phyloP scores from a whole-genome alignment of 371 early-diverging fungal genomes.

The Lichtheimia ramosa region DNA sequence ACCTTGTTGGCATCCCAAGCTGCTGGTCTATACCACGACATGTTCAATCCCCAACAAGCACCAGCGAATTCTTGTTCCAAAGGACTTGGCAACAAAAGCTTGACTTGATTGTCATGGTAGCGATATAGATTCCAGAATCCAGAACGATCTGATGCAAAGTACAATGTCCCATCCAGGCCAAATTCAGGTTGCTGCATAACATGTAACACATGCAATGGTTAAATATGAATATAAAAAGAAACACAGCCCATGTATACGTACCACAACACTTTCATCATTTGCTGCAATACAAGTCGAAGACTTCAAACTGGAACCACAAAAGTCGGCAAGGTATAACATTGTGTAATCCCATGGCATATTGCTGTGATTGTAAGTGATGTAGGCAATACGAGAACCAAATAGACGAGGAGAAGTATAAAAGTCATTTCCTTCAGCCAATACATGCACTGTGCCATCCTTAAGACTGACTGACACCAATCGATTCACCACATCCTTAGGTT shows the following conservation, averaged over 20 bases:
- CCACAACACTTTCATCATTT: conserved; percentile 3
- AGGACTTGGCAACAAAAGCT: conserved; percentile 46
- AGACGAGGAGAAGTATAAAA: conserved; percentile 68
- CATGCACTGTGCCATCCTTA: conserved; percentile 35
- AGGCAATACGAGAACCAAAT: conserved; percentile 48
- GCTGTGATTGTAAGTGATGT: conserved; percentile 71
- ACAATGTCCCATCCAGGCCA: conserved; percentile 55
- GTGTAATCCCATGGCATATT: conserved; percentile 84
- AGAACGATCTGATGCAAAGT: conserved; percentile 67
- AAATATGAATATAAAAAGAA: neutral
- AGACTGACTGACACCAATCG: conserved; percentile 58
- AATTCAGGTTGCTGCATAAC: conserved; percentile 64
- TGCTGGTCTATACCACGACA: conserved; percentile 39
- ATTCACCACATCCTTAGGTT: conserved; percentile 62
- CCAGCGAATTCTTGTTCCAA: conserved; percentile 61
- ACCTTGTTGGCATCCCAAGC: conserved; percentile 44
- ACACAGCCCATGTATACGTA: neutral
- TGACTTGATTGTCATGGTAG: conserved; percentile 29
- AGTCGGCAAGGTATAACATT: conserved; percentile 48
- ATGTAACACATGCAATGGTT: neutral
- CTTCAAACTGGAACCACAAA: neutral
- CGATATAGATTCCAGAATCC: conserved; percentile 76
- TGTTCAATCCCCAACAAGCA: conserved; percentile 42
- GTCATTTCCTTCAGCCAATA: conserved; percentile 57
- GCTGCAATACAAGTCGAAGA: neutral